Evolutionary conservation across 257 asterid species (phyloP), one percentile per base, ranked within the genome.

Genomic region (Przewalskia tangutica): DNA sequence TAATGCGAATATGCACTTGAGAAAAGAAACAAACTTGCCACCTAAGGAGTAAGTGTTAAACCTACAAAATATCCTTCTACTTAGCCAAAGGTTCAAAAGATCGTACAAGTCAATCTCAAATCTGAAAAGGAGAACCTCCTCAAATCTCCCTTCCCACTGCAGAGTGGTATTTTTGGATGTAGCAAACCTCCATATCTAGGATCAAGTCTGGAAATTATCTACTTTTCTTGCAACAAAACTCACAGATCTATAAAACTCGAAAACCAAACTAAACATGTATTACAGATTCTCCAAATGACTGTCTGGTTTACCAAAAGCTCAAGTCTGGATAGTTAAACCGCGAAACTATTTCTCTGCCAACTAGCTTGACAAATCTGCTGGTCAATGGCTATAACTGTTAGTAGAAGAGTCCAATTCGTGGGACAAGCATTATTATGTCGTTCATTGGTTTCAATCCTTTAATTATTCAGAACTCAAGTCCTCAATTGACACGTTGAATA

Each of bases 81-180:
- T 46, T 70, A 44, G 27, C 32, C 14, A 9, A n/a, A 5, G n/a
- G 56, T 70, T 44, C 56, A 18, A 70, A 70, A 70, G 56, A 44
- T 70, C 6, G 6, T 70, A 44, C 58, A 44, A 44, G 18, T 18
- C 56, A 18, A 70, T 70, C 8, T 70, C 55, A n/a, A 68, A 70
- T 70, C 77, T 70, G 77, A 70, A 70, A 42, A n/a, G 56, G 77
- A 68, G 77, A 40, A 68, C 77, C 54, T 17, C 55, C 34, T 68
- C 40, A 44, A 71, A 46, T 46, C 12, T 20, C 16, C 78, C 6
- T 70, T 71, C 78, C 58, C 78, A 46, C 59, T 46, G n/a, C 78
- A 11, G 5, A 71, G 42, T 71, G 58, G 14, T 20, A 1, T 11
- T 44, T 20, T 2, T 12, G 38, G 77, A 71, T 11, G 58, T 46